These are phyloP conservation scores for Termitomyces sp. DNA, from an alignment of 768 basidiomycete species.

Conservation along the genomic window DNA sequence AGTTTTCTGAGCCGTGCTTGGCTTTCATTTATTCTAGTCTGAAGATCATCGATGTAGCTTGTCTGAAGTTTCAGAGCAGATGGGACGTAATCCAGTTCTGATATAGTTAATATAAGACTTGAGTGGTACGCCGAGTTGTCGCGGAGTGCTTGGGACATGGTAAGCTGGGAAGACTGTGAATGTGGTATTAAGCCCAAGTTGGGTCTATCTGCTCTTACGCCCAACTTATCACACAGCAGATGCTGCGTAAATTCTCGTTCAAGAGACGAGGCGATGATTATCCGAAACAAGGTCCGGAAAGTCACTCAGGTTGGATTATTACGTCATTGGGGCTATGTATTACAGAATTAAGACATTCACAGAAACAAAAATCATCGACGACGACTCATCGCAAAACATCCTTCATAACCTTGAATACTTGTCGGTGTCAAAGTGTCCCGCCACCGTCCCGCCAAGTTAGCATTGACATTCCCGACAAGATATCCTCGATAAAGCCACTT, in stretches of 20 bases:
- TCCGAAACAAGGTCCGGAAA: too few relatives aligned
- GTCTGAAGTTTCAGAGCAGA: slow-evolving; percentile 31
- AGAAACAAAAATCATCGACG: slow-evolving; percentile 32
- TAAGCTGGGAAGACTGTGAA: slow-evolving; percentile 8
- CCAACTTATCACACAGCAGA: not conserved
- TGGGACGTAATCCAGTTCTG: slow-evolving; percentile 34
- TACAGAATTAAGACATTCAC: not conserved
- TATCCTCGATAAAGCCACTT: slow-evolving; percentile 86
- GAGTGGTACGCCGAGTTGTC: slow-evolving; percentile 34
- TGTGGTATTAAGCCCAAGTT: too few relatives aligned
- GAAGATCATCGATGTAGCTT: slow-evolving; percentile 28
- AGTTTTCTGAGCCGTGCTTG: slow-evolving; percentile 22
- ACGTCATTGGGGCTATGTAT: slow-evolving; percentile 4
- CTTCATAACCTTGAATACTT: slow-evolving; percentile 72
- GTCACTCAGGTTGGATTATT: not conserved
- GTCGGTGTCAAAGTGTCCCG: slow-evolving; percentile 72
- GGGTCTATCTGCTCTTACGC: not conserved
- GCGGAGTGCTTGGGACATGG: slow-evolving; percentile 26
- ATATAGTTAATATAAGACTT: slow-evolving; percentile 25
- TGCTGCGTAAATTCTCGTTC: not conserved
- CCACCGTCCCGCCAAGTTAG: slow-evolving; percentile 81
- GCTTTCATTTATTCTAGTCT: slow-evolving; percentile 19
- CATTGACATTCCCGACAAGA: slow-evolving; percentile 62
- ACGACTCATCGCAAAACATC: slow-evolving; percentile 73
- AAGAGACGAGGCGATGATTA: not conserved